Percentiles rank a stretch among this genome's conserved stretches.
These are phyloP conservation scores for Penicillium psychrofluorescens DNA, from an alignment of 495 filamentous ascomycete genomes.

Conservation along the genomic window DNA sequence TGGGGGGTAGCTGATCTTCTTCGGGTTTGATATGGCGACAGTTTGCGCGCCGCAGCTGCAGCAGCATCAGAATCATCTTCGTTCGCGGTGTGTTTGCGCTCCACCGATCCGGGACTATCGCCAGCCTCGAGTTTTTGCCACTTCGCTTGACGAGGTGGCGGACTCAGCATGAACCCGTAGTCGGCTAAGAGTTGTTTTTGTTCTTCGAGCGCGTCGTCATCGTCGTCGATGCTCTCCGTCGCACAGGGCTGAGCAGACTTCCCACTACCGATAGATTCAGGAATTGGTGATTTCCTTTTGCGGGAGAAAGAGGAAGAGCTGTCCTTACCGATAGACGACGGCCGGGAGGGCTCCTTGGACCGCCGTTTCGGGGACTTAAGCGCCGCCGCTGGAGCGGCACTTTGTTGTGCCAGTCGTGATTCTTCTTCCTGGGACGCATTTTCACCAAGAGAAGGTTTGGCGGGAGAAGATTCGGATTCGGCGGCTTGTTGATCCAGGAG, in stretches of 20 bases:
- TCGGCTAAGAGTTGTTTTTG: slow-evolving; percentile 4
- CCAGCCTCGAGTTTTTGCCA: slow-evolving; percentile 28
- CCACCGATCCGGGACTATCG: slow-evolving; percentile 35
- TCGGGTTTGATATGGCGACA: slow-evolving; percentile 13
- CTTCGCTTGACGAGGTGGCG: slow-evolving; percentile 19
- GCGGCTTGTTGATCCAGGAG: slow-evolving; percentile 31
- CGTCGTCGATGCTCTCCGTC: slow-evolving; percentile 7
- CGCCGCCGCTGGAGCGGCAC: neutral
- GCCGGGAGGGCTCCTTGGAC: slow-evolving; percentile 7
- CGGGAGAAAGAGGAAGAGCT: slow-evolving; percentile 21
- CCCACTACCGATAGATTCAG: slow-evolving; percentile 24
- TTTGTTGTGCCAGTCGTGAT: neutral
- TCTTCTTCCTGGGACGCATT: neutral
- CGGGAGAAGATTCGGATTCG: slow-evolving; percentile 2
- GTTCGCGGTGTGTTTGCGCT: slow-evolving; percentile 15
- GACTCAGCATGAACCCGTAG: slow-evolving; percentile 8
- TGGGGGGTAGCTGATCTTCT: neutral
- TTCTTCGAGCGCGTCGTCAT: slow-evolving; percentile 6
- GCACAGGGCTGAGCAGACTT: slow-evolving; percentile 10
- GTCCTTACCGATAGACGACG: slow-evolving; percentile 24
- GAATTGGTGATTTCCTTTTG: slow-evolving; percentile 35
- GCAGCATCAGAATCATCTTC: slow-evolving; percentile 5
- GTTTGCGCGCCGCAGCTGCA: slow-evolving; percentile 6
- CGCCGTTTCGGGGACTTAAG: slow-evolving; percentile 14
- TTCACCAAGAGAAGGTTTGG: neutral